These are phyloP conservation scores for Capsella rubella DNA, from an alignment of 441 rosid species.

Conservation along the genomic window DNA sequence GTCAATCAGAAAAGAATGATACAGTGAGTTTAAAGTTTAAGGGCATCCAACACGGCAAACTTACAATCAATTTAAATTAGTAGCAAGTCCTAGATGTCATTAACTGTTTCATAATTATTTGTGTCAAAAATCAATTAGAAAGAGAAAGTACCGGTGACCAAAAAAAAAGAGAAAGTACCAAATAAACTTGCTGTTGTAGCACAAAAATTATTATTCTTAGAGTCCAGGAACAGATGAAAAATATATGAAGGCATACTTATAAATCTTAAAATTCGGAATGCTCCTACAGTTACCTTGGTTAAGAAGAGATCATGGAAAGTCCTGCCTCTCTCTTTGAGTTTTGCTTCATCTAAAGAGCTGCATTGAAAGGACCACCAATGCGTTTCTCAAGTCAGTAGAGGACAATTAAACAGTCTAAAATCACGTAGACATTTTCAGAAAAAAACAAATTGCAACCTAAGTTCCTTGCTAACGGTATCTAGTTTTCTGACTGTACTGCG, in stretches of 20 bases:
- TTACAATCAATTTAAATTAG: constrained; percentile 14
- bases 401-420: constrained; percentile 23
- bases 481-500: constrained; percentile 72
- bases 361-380: constrained; percentile 36
- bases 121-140: not conserved
- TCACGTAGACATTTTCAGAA: constrained; percentile 15
- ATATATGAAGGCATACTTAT: not conserved
- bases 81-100: constrained; percentile 16
- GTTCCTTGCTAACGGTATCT: constrained; percentile 80
- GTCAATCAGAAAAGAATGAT: constrained; percentile 1
- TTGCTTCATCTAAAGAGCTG: constrained; percentile 91
- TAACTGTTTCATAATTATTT: not conserved
- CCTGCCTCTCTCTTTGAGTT: constrained; percentile 93
- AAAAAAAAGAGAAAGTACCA: not conserved
- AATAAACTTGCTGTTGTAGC: not conserved
- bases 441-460: constrained; percentile 58
- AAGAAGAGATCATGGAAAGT: constrained; percentile 90
- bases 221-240: constrained; percentile 7
- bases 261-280: constrained; percentile 18
- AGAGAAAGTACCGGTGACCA: not conserved
- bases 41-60: constrained; percentile 5
- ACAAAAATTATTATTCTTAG: constrained; percentile 8
- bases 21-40: not conserved
- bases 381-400: constrained; percentile 21
- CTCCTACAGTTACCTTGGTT: constrained; percentile 69